phyloP scores from a whole-genome alignment of 345 rosid genomes.

The Eucalyptus decipiens region DNA sequence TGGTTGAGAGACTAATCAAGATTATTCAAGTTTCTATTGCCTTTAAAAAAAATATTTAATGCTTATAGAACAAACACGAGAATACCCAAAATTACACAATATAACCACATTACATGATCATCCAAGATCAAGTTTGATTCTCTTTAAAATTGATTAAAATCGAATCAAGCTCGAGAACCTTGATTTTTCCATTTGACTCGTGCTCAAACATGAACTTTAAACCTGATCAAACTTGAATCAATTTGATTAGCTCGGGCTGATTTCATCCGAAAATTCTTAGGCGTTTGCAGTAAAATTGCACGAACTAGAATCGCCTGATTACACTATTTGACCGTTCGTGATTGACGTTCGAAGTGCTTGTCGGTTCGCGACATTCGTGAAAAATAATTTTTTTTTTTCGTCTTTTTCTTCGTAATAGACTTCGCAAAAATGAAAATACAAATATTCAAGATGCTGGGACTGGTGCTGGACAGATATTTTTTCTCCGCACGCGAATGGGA shows the following conservation, averaged over 20 bases:
- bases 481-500: neutral
- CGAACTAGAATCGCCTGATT: neutral
- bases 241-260: neutral
- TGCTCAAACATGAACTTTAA: neutral
- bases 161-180: neutral
- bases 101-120: neutral
- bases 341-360: neutral
- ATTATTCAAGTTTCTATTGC: neutral
- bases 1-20: neutral
- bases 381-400: rapidly evolving
- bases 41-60: neutral
- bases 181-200: neutral
- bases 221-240: rapidly evolving
- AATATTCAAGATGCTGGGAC: neutral
- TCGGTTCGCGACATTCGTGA: neutral
- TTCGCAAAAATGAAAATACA: neutral
- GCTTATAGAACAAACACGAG: neutral
- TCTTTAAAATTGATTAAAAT: neutral
- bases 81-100: neutral
- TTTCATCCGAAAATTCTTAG: neutral
- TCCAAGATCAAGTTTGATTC: neutral
- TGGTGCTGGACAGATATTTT: neutral
- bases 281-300: neutral
- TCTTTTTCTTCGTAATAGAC: neutral
- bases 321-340: neutral